Conservation (phyloP, 441 rosid species). For the Mallotus japonicus region DNA sequence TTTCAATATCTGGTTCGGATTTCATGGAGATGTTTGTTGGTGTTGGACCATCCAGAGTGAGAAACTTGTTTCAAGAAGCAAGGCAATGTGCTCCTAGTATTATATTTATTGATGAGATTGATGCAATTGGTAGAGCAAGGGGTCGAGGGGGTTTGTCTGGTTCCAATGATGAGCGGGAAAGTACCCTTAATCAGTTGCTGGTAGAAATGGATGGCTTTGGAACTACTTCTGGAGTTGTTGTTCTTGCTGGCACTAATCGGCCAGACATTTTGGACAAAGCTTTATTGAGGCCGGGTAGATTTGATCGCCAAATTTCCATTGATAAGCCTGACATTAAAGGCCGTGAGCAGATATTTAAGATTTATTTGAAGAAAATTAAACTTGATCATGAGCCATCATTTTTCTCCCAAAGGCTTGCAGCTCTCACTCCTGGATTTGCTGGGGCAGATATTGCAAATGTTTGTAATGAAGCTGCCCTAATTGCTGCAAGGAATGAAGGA, state of each 20-base stretch:
- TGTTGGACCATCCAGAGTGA: conserved; percentile 68
- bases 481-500: conserved; percentile 59
- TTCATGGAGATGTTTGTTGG: conserved; percentile 83
- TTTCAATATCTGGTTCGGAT: conserved; percentile 67
- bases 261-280: conserved; percentile 67
- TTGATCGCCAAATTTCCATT: conserved; percentile 55
- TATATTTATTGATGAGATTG: conserved; percentile 65
- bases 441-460: conserved; percentile 83
- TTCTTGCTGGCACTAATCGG: conserved; percentile 68
- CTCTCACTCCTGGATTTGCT: conserved; percentile 70
- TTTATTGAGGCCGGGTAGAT: conserved; percentile 63
- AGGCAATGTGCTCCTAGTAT: conserved; percentile 70
- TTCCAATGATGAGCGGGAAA: conserved; percentile 62
- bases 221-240: conserved; percentile 67
- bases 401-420: conserved; percentile 61
- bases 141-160: conserved; percentile 71
- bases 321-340: conserved; percentile 70
- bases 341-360: conserved; percentile 55
- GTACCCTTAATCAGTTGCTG: conserved; percentile 67
- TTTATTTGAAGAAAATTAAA: conserved; percentile 57
- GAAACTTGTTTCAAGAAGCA: conserved; percentile 73
- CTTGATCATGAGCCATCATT: conserved; percentile 51
- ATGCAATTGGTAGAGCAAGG: conserved; percentile 68
- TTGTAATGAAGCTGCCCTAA: conserved; percentile 73
- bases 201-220: conserved; percentile 82